Evolutionary conservation across 208 protist genomes (phyloP).

Genomic region (Naegleria lovaniensis): DNA sequence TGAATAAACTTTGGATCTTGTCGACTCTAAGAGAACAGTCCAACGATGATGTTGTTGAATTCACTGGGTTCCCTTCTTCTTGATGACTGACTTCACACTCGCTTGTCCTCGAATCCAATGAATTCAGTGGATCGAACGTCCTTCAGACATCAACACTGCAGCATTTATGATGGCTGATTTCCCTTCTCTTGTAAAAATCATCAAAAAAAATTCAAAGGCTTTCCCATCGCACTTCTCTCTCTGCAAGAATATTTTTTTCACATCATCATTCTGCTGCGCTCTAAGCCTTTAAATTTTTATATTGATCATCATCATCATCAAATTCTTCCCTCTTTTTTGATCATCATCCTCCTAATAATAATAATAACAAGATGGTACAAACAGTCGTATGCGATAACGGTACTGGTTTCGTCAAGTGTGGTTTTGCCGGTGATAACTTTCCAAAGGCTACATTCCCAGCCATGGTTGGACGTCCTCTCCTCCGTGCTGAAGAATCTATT

Average conservation of each 20-base stretch:
- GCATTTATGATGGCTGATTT: too few relatives aligned
- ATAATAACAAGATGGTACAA: not conserved
- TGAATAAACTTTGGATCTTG: not conserved
- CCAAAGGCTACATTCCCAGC: constrained; percentile 89
- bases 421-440: constrained; percentile 91
- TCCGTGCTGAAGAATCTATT: constrained; percentile 66
- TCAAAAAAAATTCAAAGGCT: not conserved
- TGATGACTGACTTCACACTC: too few relatives aligned
- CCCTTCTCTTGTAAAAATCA: not conserved
- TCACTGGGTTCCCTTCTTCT: too few relatives aligned
- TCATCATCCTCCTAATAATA: not conserved
- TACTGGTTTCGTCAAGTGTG: constrained; percentile 86
- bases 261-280: not conserved
- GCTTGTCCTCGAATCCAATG: too few relatives aligned
- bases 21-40: too few relatives aligned
- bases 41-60: too few relatives aligned
- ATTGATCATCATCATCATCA: too few relatives aligned
- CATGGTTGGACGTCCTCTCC: constrained; percentile 83
- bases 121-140: too few relatives aligned
- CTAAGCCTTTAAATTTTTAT: not conserved
- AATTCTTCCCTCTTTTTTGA: not conserved
- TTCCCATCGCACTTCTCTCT: not conserved
- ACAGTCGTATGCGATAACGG: constrained; percentile 27
- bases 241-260: too few relatives aligned
- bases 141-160: too few relatives aligned